Percentiles rank a stretch among this genome's conserved stretches.
These are phyloP conservation scores for Daedaleopsis nitida DNA, from an alignment of 768 basidiomycete genomes.

Conservation along the genomic window DNA sequence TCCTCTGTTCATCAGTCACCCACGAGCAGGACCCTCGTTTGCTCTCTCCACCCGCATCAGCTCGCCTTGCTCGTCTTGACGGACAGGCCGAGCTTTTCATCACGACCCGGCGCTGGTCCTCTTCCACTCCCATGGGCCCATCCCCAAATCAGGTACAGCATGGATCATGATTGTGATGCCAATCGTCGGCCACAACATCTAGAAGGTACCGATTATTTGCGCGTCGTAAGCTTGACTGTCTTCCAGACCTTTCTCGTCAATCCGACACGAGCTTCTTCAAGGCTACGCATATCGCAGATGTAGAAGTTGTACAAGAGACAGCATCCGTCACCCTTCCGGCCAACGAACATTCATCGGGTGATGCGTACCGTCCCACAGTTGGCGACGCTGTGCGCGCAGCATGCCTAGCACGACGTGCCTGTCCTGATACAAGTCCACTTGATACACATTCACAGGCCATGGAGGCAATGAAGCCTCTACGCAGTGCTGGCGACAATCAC, in stretches of 20 bases:
- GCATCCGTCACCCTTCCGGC: background rate
- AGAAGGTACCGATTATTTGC: no score
- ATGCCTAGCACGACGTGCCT: background rate
- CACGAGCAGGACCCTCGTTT: constrained; percentile 4
- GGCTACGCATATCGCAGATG: background rate
- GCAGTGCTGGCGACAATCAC: constrained; percentile 20
- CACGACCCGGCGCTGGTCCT: background rate
- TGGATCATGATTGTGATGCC: constrained; percentile 4
- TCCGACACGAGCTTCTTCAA: no score
- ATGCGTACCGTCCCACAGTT: background rate
- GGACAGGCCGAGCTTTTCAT: background rate
- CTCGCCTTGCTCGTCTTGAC: background rate
- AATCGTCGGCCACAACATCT: no score
- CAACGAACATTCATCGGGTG: background rate
- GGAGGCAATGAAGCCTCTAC: background rate
- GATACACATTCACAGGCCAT: background rate
- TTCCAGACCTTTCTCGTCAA: no score
- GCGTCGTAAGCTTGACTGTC: no score
- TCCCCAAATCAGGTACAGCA: background rate
- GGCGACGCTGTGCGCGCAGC: no score
- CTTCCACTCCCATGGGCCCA: background rate
- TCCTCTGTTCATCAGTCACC: constrained; percentile 6
- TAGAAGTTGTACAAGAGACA: background rate
- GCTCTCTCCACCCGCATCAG: constrained; percentile 15
- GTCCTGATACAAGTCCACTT: background rate